Evolutionary conservation across 2,329 filamentous ascomycete species (phyloP).

Genomic region (Diaporthe destruens): DNA sequence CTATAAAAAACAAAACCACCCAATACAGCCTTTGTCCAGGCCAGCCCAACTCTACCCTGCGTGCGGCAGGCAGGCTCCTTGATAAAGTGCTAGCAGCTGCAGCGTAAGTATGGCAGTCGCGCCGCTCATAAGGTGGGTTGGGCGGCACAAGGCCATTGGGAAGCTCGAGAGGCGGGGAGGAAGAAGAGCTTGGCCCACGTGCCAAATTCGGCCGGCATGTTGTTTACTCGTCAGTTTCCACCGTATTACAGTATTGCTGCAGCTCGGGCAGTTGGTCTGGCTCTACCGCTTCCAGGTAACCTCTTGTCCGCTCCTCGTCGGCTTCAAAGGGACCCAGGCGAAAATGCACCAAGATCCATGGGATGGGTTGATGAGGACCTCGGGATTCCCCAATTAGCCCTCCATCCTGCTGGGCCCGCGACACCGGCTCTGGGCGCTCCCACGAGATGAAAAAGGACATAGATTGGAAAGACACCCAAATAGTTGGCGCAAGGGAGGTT

Average conservation of each 20-base stretch:
- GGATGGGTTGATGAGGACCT: background rate
- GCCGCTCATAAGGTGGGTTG: background rate
- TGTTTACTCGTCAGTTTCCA: no score
- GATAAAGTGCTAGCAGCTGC: conserved; percentile 9
- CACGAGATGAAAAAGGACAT: background rate
- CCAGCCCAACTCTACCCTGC: background rate
- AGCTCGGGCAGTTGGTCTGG: conserved; percentile 3
- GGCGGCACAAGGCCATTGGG: background rate
- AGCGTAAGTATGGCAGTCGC: background rate
- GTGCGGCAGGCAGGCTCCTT: background rate
- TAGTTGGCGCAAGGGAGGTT: conserved; percentile 21
- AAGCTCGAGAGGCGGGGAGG: background rate
- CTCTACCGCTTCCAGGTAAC: background rate
- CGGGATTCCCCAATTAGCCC: background rate
- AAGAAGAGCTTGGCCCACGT: conserved; percentile 9
- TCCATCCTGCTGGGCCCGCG: background rate
- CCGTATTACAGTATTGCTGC: background rate
- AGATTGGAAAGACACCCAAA: conserved; percentile 14
- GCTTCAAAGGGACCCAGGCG: background rate
- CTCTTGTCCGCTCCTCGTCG: no score
- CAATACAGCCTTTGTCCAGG: no score
- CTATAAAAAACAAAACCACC: no score
- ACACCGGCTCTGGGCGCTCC: background rate
- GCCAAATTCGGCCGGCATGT: conserved; percentile 17
- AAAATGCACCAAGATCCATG: no score